phyloP scores from a whole-genome alignment of 1,284 basidiomycete genomes.

The Cutaneotrichosporon mucoides region DNA sequence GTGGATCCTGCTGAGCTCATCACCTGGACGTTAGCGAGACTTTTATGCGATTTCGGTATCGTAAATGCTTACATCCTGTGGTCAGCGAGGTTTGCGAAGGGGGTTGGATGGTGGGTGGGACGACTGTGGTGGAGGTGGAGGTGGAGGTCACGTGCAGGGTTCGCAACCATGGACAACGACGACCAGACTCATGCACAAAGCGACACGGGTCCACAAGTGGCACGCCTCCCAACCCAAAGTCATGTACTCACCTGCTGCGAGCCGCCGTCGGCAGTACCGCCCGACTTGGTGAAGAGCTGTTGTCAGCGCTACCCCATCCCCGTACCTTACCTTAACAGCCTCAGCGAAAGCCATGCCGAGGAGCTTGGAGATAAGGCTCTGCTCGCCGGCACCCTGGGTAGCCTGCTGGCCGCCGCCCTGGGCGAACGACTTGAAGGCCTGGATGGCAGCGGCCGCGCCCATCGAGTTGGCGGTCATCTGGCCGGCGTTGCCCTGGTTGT shows the following conservation, averaged over 20 bases:
- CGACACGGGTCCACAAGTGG: not conserved
- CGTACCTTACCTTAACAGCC: constrained; percentile 41
- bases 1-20: constrained; percentile 78
- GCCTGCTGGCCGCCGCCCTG: constrained; percentile 31
- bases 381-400: constrained; percentile 38
- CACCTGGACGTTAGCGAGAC: constrained; percentile 56
- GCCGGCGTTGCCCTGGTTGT: constrained; percentile 52
- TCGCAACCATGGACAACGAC: not conserved
- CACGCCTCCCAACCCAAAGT: too few relatives aligned
- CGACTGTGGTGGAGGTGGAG: not conserved
- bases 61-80: not conserved
- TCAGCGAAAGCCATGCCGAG: constrained; percentile 80
- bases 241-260: constrained; percentile 64
- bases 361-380: constrained; percentile 54
- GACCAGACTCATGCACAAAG: not conserved
- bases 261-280: constrained; percentile 60
- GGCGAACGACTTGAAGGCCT: constrained; percentile 60
- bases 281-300: constrained; percentile 66
- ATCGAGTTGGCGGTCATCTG: constrained; percentile 59
- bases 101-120: not conserved
- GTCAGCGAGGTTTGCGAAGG: not conserved
- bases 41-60: not conserved
- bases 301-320: not conserved
- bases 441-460: constrained; percentile 67
- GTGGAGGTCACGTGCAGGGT: not conserved